These are phyloP conservation scores for Aspergillus spinulosporus DNA, from an alignment of 2,329 filamentous ascomycete genomes.

Conservation along the genomic window DNA sequence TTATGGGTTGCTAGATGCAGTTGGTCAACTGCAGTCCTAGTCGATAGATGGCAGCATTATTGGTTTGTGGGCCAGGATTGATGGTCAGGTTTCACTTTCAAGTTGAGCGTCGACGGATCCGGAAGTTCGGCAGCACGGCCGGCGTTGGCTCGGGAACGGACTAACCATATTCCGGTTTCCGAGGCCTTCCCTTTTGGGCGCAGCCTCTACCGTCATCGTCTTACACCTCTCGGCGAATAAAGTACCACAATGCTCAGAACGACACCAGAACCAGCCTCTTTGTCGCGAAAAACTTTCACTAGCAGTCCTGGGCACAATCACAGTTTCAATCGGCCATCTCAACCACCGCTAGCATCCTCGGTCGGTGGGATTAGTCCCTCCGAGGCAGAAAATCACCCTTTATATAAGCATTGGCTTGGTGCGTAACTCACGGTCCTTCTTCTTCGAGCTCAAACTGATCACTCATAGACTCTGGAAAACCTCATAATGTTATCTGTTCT, in stretches of 20 bases:
- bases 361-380: background rate
- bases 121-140: background rate
- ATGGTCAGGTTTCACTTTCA: background rate
- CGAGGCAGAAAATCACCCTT: constrained; percentile 11
- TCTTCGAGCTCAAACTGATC: background rate
- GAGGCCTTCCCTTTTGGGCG: background rate
- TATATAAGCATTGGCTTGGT: constrained; percentile 36
- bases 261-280: background rate
- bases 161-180: background rate
- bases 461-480: constrained; percentile 28
- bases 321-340: too few species aligned
- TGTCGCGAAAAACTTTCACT: background rate
- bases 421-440: too few species aligned
- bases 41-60: background rate
- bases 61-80: background rate
- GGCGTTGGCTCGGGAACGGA: background rate
- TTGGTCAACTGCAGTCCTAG: constrained; percentile 6
- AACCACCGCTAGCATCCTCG: background rate
- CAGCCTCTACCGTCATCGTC: background rate
- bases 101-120: background rate
- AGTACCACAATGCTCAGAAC: background rate
- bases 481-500: constrained; percentile 34
- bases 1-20: constrained; percentile 5
- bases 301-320: too few species aligned
- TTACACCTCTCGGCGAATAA: background rate